A percentile compares a stretch with the other conserved stretches of the same genome.
phyloP scores from a whole-genome alignment of 495 filamentous ascomycete species.

The Penicillium pancosmium region DNA sequence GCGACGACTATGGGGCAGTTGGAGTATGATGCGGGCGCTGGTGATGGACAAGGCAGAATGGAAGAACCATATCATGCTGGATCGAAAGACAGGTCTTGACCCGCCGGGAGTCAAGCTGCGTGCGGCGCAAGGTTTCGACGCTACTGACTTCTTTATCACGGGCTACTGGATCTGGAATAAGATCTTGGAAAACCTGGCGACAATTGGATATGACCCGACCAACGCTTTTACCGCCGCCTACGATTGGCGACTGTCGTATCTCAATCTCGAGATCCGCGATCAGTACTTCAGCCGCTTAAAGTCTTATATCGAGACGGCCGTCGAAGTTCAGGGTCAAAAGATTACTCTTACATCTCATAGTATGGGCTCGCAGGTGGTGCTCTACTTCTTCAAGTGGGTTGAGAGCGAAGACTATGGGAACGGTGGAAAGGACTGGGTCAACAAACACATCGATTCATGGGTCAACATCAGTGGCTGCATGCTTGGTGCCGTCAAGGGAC shows the following conservation, averaged over 20 bases:
- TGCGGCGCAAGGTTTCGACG: constrained; percentile 96
- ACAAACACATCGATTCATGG: constrained; percentile 87
- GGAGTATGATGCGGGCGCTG: constrained; percentile 96
- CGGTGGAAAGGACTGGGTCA: constrained; percentile 88
- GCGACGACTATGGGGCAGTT: constrained; percentile 92
- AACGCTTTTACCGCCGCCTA: constrained; percentile 96
- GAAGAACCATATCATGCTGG: constrained; percentile 97
- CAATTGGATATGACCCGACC: constrained; percentile 93
- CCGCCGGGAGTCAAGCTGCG: constrained; percentile 90
- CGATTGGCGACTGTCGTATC: constrained; percentile 95
- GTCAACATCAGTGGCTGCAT: constrained; percentile 98
- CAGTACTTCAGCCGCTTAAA: constrained; percentile 92
- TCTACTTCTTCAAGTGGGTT: constrained; percentile 99
- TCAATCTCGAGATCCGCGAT: constrained; percentile 84
- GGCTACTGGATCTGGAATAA: constrained; percentile 99
- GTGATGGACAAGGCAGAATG: constrained; percentile 90
- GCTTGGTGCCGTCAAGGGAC: constrained; percentile 90
- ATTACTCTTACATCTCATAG: constrained; percentile 89
- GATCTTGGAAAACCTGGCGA: constrained; percentile 93
- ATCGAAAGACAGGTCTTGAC: constrained; percentile 87
- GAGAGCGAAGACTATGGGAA: constrained; percentile 76
- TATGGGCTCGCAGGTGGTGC: constrained; percentile 94
- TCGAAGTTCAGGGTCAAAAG: constrained; percentile 70
- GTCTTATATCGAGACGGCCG: constrained; percentile 82
- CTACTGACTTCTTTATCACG: constrained; percentile 84